These are phyloP conservation scores for Syncephalastrum monosporum DNA, from an alignment of 371 early-diverging fungal species.

Conservation along the genomic window DNA sequence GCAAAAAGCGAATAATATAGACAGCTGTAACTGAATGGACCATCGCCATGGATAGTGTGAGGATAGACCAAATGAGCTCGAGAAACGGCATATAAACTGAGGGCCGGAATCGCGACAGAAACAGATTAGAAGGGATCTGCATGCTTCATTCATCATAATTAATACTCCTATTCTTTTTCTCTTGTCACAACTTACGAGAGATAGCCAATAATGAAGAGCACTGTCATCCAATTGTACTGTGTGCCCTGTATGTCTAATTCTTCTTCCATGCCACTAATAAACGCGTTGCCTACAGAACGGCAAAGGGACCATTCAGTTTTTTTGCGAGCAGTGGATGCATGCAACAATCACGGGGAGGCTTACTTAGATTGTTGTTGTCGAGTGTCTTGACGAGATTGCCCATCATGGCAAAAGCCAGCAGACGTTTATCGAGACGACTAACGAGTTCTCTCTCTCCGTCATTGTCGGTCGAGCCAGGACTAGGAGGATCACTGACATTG, in stretches of 20 bases:
- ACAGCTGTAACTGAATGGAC: constrained; percentile 43
- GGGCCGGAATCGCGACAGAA: constrained; percentile 48
- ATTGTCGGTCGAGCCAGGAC: not conserved
- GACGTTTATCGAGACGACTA: constrained; percentile 12
- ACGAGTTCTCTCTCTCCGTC: constrained; percentile 11
- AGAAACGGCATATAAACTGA: constrained; percentile 49
- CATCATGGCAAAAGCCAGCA: constrained; percentile 18
- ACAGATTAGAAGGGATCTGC: constrained; percentile 58
- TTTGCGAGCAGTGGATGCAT: too few relatives aligned
- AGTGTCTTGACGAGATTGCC: constrained; percentile 20
- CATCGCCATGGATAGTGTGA: constrained; percentile 56
- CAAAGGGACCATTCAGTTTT: too few relatives aligned
- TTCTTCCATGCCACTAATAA: constrained; percentile 8
- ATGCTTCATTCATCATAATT: constrained; percentile 18
- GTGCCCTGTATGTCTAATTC: constrained; percentile 9
- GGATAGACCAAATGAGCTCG: constrained; percentile 49
- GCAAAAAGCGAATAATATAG: constrained; percentile 50
- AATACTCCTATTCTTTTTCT: not conserved
- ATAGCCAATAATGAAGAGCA: constrained; percentile 34
- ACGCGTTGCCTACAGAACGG: not conserved
- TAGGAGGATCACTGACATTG: too few relatives aligned
- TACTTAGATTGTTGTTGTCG: constrained; percentile 40
- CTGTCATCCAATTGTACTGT: constrained; percentile 42
- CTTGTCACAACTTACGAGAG: constrained; percentile 18
- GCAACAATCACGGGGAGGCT: too few relatives aligned